Base-by-base conservation (phyloP, 176 grass and related monocot genomes). In the Typha latifolia region DNA sequence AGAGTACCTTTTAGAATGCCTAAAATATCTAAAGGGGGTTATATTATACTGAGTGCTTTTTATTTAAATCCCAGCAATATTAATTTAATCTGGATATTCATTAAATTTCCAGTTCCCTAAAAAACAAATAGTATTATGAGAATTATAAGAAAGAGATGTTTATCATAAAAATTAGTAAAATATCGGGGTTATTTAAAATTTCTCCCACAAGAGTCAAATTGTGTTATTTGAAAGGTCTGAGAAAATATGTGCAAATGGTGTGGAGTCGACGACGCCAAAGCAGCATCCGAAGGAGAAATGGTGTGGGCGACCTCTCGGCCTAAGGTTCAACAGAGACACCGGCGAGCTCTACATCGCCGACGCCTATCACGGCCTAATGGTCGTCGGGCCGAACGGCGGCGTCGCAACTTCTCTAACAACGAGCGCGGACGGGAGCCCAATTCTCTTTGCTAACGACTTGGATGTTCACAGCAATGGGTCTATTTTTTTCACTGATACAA, bases 401-500 rank as follows among this genome's bases (percentile, higher is more conserved):
- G 64, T 88, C 53, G 87, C 87, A 6, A 85, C 79, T 23, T 80
- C 84, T 55, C 29, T 91, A 4, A 67, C 84, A 16, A 79, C 69
- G 68, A 72, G 83, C 12, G 91, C 61, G 10, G 74, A 80, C 10
- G 91, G 87, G 48, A 72, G 18, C 22, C 79, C 66, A 24, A 81
- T 96, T 77, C 77, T 75, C 32, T 96, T 96, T 76, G 87, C 87
- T 0, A 96, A 96, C 59, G 91, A 96, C 84, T 84, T 96, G 0
- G 91, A 96, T 69, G 76, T 96, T 66, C 91, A 96, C 72, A 43
- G 64, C 1, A 96, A 96, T 43, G 91, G 87, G 11, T 96, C 91
- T 5, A 52, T 96, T 4, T 96, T 96, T 78, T 91, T 96, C 87
- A 91, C 87, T 0, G 91, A 96, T 77, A 88, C 91, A 20, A 91